A percentile compares a stretch with the other conserved stretches of the same genome.
Evolutionary conservation across 257 asterid species (phyloP).

Genomic region (Rauvolfia tetraphylla): DNA sequence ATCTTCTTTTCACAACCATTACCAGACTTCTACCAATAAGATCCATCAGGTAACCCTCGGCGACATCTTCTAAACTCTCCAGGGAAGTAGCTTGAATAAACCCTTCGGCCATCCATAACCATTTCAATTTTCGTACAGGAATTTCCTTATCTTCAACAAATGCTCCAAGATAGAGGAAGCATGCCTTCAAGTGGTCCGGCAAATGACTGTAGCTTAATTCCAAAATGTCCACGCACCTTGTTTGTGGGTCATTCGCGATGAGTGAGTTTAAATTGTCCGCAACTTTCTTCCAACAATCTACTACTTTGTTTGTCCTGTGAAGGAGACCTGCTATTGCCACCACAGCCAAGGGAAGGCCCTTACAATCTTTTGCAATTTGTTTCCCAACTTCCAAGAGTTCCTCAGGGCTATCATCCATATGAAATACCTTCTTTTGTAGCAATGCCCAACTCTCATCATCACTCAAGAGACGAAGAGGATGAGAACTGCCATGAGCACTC

Average conservation of each 20-base stretch:
- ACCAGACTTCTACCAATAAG: slow-evolving; percentile 10
- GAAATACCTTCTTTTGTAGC: not conserved
- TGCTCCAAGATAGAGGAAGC: slow-evolving; percentile 18
- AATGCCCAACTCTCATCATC: slow-evolving; percentile 8
- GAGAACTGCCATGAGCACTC: not conserved
- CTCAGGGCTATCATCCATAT: not conserved
- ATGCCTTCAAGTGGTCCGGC: slow-evolving; percentile 10
- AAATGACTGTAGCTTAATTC: slow-evolving; percentile 16
- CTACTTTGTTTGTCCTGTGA: not conserved
- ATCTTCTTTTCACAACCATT: slow-evolving; percentile 1
- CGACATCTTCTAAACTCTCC: slow-evolving; percentile 6
- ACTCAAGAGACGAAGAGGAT: not conserved
- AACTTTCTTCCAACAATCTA: slow-evolving; percentile 1
- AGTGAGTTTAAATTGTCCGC: slow-evolving; percentile 4
- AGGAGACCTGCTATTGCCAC: slow-evolving; percentile 20
- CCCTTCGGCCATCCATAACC: slow-evolving; percentile 21
- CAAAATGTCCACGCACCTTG: slow-evolving; percentile 14
- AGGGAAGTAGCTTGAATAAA: not conserved
- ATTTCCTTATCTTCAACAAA: slow-evolving; percentile 12
- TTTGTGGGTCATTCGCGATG: slow-evolving; percentile 16
- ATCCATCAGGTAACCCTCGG: slow-evolving; percentile 15
- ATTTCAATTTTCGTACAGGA: slow-evolving; percentile 3
- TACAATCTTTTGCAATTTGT: slow-evolving; percentile 4
- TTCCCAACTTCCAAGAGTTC: slow-evolving; percentile 3
- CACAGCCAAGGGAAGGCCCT: slow-evolving; percentile 14